phyloP scores from a whole-genome alignment of 495 filamentous ascomycete species.

The Peziza echinospora region DNA sequence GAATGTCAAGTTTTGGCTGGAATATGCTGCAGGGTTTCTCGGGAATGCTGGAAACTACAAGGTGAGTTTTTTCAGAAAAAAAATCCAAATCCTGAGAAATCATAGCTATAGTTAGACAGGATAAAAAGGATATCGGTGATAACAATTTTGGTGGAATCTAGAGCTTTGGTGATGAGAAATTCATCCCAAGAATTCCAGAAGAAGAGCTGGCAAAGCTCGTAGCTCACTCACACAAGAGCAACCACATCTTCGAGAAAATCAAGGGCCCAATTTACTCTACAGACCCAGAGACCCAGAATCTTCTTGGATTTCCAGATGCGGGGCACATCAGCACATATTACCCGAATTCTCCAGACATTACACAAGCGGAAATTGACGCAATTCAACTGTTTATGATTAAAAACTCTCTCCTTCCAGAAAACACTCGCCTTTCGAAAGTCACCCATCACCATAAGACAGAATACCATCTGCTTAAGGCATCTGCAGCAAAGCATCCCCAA shows the following conservation, averaged over 20 bases:
- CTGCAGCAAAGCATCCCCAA: conserved; percentile 34
- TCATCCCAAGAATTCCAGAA: conserved; percentile 56
- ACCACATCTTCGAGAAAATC: conserved; percentile 42
- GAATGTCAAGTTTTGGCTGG: conserved; percentile 52
- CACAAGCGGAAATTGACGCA: conserved; percentile 40
- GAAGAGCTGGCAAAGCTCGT: conserved; percentile 51
- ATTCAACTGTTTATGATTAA: conserved; percentile 9
- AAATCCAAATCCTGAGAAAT: too few species aligned
- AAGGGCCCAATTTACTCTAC: conserved; percentile 55
- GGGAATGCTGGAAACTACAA: conserved; percentile 93
- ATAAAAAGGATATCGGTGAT: too few species aligned
- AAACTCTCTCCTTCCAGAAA: conserved; percentile 39
- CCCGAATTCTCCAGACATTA: conserved; percentile 66
- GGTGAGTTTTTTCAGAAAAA: too few species aligned
- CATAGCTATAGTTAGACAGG: too few species aligned
- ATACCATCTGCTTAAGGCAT: conserved; percentile 72
- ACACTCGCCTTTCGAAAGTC: conserved; percentile 67
- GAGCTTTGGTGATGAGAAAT: conserved; percentile 79
- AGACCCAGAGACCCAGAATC: conserved; percentile 44
- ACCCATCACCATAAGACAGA: conserved; percentile 28
- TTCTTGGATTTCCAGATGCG: conserved; percentile 61
- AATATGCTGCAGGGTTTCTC: conserved; percentile 74
- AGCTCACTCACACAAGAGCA: conserved; percentile 33
- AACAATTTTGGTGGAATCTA: too few species aligned
- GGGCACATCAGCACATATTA: conserved; percentile 88